Evolutionary conservation across 495 filamentous ascomycete genomes (phyloP).

Genomic region (Daldinia caldariorum): DNA sequence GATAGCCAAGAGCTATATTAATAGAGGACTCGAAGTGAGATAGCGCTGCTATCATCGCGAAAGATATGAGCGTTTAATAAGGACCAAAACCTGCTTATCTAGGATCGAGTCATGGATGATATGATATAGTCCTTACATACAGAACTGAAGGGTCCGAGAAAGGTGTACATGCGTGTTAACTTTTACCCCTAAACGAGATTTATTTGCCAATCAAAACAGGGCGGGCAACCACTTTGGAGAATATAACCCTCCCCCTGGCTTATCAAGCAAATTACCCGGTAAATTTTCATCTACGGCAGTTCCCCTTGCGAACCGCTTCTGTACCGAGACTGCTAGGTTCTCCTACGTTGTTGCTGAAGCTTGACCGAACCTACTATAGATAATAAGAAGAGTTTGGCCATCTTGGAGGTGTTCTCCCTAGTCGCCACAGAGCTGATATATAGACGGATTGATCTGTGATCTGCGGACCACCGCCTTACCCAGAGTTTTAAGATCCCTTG

Average conservation of each 20-base stretch:
- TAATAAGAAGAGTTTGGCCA: neutral
- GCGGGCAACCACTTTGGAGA: constrained; percentile 18
- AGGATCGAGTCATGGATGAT: neutral
- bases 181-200: neutral
- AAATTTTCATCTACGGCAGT: constrained; percentile 32
- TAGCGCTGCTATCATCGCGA: neutral
- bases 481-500: neutral
- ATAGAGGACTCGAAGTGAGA: neutral
- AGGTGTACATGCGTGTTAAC: neutral
- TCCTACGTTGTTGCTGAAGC: neutral
- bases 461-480: neutral
- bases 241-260: constrained; percentile 27
- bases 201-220: constrained; percentile 13
- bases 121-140: constrained; percentile 17
- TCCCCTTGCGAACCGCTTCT: constrained; percentile 21
- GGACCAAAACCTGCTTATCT: neutral
- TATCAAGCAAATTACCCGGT: constrained; percentile 30
- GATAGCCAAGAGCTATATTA: too few relatives aligned
- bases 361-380: constrained; percentile 5
- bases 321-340: neutral
- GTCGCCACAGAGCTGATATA: constrained; percentile 9
- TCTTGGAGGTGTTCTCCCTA: constrained; percentile 1
- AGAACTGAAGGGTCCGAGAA: neutral
- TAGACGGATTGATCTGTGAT: neutral
- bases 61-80: neutral